Evolutionary conservation across 2,329 filamentous ascomycete genomes (phyloP), one percentile per base, ranked within the genome.

Genomic region (Tolypocladium cylindrosporum): DNA sequence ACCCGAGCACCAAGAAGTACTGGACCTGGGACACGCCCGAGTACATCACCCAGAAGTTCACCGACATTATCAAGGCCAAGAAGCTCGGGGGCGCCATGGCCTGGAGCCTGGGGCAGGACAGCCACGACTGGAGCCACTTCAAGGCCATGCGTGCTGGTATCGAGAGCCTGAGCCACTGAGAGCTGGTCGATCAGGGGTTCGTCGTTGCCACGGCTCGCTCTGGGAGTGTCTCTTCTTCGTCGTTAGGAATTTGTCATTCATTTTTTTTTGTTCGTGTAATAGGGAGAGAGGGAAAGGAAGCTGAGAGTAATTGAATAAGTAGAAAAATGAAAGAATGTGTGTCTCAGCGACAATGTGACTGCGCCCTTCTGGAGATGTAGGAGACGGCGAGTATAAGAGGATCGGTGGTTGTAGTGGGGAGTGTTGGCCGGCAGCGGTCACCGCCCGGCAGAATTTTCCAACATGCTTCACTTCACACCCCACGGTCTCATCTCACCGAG

Each of bases 21-120:
- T 84, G 80, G 81, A 77, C 77, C 1, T 83, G 78, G 77, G 81
- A 84, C 56, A 81, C 76, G 0, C 69, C 76, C 0, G 71, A 74
- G n/a, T 68, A 78, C 1, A 78, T 84, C 34, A 41, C 64, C 1
- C 59, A 68, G 51, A 84, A 83, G 69, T 77, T 82, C 53, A 61
- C 70, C 1, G 64, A 74, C 1, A 76, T 80, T 50, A 69, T 81
- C 13, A 62, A 66, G 27, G 66, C 68, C 21, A 71, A 73, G 58
- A 67, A 68, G 0, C 64, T 83, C 1, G 79, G 79, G 4, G 79
- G 81, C 5, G 74, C 79, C 10, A 77, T 83, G 70, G 79, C 77
- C 0, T 84, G 80, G 80, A 77, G 75, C 41, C 64, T 84, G 59
- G 79, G 72, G 0, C 75, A 80, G 63, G 80, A 84, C 56, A 73